Evolutionary conservation across 2,329 filamentous ascomycete genomes (phyloP), one percentile per base, ranked within the genome.

Genomic region (Botryotinia calthae): DNA sequence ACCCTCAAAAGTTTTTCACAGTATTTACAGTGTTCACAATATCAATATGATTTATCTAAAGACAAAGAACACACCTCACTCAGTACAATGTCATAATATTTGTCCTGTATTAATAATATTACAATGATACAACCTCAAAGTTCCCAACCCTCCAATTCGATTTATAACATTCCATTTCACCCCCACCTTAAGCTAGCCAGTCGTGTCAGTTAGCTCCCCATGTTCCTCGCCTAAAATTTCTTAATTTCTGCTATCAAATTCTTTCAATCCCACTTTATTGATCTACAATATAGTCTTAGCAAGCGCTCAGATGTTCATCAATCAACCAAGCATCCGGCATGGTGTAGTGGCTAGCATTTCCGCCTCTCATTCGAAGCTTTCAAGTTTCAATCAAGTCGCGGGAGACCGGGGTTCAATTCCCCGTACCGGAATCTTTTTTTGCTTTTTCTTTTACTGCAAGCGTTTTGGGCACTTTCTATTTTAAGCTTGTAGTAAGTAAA

Each of bases 221-320:
- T 20, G 31, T 16, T 28, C n/a, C 58, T 61, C 58, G 58, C 58
- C 40, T 61, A 61, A 61, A 61, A n/a, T 51, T 12, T 61, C 58
- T 61, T 40, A 61, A n/a, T 51, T 12, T 61, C 58, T 61, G 10
- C 28, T 25, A n/a, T 14, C 20, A 61, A 61, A 61, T 37, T 61
- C 48, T 51, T 5, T 51, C n/a, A 12, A n/a, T 20, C 22, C 31
- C 58, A 31, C 58, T 14, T 2, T 4, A 1, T 0, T 14, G 6
- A n/a, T 6, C 2, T 22, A 37, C 5, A 40, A 25, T 0, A 61
- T 61, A 61, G 8, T 16, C 2, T 16, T 14, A 61, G 16, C 3
- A 14, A 37, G 16, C 2, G 1, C 2, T 0, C 0, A 3, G 0
- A 2, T 16, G 0, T 37, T 2, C 34, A n/a, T 61, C 9, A 22